phyloP scores from a whole-genome alignment of 768 basidiomycete species.

The Serendipita indica region DNA sequence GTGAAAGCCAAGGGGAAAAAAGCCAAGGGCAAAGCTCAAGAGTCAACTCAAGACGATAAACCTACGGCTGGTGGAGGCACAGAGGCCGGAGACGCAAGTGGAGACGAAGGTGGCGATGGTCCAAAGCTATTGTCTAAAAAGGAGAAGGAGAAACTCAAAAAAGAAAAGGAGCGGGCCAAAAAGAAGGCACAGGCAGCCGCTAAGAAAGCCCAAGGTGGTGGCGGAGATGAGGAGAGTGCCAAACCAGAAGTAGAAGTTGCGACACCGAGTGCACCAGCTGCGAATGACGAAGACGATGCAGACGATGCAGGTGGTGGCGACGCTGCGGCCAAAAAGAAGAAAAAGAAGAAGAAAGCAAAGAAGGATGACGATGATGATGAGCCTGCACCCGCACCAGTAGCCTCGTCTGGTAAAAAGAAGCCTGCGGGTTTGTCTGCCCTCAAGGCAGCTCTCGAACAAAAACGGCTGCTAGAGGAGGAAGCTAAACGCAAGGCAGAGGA shows the following conservation, averaged over 20 bases:
- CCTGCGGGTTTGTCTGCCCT: conserved; percentile 57
- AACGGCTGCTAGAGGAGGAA: conserved; percentile 79
- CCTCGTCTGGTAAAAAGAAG: conserved; percentile 42
- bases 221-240: conserved; percentile 20
- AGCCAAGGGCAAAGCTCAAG: conserved; percentile 36
- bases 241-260: conserved; percentile 16
- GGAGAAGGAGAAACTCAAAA: conserved; percentile 94
- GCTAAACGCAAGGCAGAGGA: conserved; percentile 57
- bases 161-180: conserved; percentile 90
- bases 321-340: conserved; percentile 35
- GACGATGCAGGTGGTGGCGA: conserved; percentile 46
- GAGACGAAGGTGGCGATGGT: conserved; percentile 31
- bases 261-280: conserved; percentile 22
- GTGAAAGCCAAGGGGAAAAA: conserved; percentile 29
- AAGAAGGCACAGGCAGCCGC: conserved; percentile 88
- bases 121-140: conserved; percentile 75
- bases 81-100: conserved; percentile 7
- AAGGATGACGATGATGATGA: conserved; percentile 48
- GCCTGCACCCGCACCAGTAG: conserved; percentile 31
- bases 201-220: conserved; percentile 39
- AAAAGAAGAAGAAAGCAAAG: conserved; percentile 74
- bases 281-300: conserved; percentile 46
- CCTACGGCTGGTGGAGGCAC: neutral
- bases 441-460: conserved; percentile 85
- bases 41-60: conserved; percentile 14